Evolutionary conservation across 768 basidiomycete genomes (phyloP).

Genomic region (Rhizopogon vinicolor): DNA sequence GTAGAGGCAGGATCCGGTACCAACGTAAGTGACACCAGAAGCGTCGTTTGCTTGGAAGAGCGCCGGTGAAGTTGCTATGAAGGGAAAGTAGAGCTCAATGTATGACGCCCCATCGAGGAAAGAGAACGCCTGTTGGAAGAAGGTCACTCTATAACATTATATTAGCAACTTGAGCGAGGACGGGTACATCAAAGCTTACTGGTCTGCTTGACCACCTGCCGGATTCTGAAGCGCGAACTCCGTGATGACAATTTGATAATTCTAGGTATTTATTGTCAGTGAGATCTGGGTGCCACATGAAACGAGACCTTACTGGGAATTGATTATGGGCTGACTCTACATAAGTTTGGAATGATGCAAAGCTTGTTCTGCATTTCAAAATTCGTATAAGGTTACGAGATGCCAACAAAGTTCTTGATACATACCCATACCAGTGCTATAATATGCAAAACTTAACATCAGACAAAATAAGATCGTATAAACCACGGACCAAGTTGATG

Average conservation of each 20-base stretch:
- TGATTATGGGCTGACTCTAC: slow-evolving; percentile 20
- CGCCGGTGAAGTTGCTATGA: slow-evolving; percentile 27
- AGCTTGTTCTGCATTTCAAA: slow-evolving; percentile 13
- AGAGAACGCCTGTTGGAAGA: slow-evolving; percentile 28
- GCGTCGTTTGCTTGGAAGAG: slow-evolving; percentile 18
- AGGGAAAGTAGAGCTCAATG: slow-evolving; percentile 32
- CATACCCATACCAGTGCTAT: slow-evolving; percentile 28
- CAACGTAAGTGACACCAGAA: slow-evolving; percentile 9
- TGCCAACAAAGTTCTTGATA: background rate
- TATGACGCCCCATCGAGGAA: slow-evolving; percentile 31
- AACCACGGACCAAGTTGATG: slow-evolving; percentile 26
- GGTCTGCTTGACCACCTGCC: slow-evolving; percentile 22
- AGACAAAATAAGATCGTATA: background rate
- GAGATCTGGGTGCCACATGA: background rate
- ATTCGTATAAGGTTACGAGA: background rate
- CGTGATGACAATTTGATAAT: slow-evolving; percentile 21
- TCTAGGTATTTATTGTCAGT: slow-evolving; percentile 10
- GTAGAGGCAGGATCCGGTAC: slow-evolving; percentile 29
- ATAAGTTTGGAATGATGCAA: slow-evolving; percentile 24
- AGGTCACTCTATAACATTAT: slow-evolving; percentile 19
- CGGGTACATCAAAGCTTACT: slow-evolving; percentile 15
- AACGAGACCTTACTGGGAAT: slow-evolving; percentile 20
- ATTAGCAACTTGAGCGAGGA: background rate
- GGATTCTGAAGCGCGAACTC: slow-evolving; percentile 31
- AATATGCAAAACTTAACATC: background rate